phyloP scores from a whole-genome alignment of 306 rosid genomes.

The cucumber (Cucumis sativus) region Cucumber_9930_V3 NC_026660.2:4216501-4217000 shows the following conservation, averaged over 20 bases:
- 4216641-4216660: background rate
- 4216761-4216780: slow-evolving; percentile 41
- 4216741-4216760: slow-evolving; percentile 12
- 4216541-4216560: too few relatives aligned
- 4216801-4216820: slow-evolving; percentile 50
- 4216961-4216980: too few relatives aligned
- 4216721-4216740: background rate
- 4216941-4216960: background rate
- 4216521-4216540: background rate
- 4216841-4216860: background rate
- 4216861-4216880: background rate
- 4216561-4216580: too few relatives aligned
- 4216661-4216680: background rate
- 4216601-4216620: too few relatives aligned
- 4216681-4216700: background rate
- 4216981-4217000: too few relatives aligned
- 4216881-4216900: background rate
- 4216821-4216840: slow-evolving; percentile 34
- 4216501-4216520: background rate
- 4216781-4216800: slow-evolving; percentile 63
- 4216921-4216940: background rate
- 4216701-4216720: background rate
- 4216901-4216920: too few relatives aligned
- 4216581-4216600: too few relatives aligned
- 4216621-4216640: background rate